These are phyloP conservation scores for Daldinia grandis DNA, from an alignment of 495 filamentous ascomycete genomes.

Conservation along the genomic window DNA sequence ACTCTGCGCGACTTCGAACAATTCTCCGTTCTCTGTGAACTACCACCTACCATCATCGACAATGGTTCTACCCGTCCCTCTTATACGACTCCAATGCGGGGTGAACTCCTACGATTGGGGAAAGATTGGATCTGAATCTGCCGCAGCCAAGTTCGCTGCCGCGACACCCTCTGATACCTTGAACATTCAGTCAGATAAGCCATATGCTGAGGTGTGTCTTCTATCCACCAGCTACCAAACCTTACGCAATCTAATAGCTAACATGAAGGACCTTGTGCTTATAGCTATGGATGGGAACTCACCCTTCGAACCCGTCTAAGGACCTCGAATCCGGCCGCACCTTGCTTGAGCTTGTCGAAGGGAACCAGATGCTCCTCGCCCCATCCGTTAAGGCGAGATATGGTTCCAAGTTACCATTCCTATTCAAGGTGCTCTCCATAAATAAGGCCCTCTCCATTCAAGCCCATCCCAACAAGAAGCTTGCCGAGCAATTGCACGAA, in stretches of 20 bases:
- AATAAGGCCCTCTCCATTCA: constrained; percentile 95
- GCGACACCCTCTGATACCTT: constrained; percentile 77
- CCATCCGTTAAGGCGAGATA: constrained; percentile 73
- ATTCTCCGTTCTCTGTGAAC: background rate
- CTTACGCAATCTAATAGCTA: constrained; percentile 11
- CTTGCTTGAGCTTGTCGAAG: constrained; percentile 87
- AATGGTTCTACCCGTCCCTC: constrained; percentile 76
- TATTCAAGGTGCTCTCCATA: constrained; percentile 97
- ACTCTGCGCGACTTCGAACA: background rate
- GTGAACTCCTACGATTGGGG: constrained; percentile 99
- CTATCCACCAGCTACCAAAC: background rate
- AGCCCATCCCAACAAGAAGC: constrained; percentile 97
- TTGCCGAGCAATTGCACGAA: constrained; percentile 87
- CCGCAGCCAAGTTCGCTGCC: constrained; percentile 79
- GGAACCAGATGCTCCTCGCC: constrained; percentile 84
- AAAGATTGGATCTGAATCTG: constrained; percentile 84
- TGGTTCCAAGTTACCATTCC: constrained; percentile 85
- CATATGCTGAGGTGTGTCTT: constrained; percentile 81
- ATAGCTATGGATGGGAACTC: constrained; percentile 98
- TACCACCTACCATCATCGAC: constrained; percentile 24
- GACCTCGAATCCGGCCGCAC: constrained; percentile 85
- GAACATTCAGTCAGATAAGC: constrained; percentile 78
- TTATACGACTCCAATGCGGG: constrained; percentile 92
- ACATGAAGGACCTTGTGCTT: constrained; percentile 10
- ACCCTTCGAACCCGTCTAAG: constrained; percentile 92